A percentile compares a stretch with the other conserved stretches of the same genome.
These are phyloP conservation scores for Berkeleyomyces rouxiae DNA, from an alignment of 2,329 filamentous ascomycete species.

Conservation along the genomic window DNA sequence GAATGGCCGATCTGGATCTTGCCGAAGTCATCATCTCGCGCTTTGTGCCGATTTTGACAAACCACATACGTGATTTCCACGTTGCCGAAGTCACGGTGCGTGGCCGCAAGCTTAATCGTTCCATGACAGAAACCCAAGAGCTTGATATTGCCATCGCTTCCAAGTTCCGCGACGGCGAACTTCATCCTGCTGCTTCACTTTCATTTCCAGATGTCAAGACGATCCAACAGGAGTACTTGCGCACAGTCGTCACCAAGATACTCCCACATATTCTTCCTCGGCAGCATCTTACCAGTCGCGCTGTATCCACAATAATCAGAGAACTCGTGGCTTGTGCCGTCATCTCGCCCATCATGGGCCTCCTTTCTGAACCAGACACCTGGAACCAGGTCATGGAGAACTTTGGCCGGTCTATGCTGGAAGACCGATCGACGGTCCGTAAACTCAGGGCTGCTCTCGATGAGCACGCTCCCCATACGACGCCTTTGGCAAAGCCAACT, in stretches of 20 bases:
- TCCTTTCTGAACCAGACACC: slow-evolving; percentile 79
- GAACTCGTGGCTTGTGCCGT: slow-evolving; percentile 93
- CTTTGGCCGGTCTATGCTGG: slow-evolving; percentile 68
- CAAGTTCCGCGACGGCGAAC: slow-evolving; percentile 74
- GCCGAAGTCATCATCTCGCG: slow-evolving; percentile 69
- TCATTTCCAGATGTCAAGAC: slow-evolving; percentile 70
- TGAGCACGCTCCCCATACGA: slow-evolving; percentile 74
- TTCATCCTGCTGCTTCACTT: slow-evolving; percentile 74
- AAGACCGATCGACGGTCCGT: slow-evolving; percentile 87
- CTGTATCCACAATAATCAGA: slow-evolving; percentile 63
- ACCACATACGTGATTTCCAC: slow-evolving; percentile 79
- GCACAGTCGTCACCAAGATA: slow-evolving; percentile 54
- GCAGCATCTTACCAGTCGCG: slow-evolving; percentile 58
- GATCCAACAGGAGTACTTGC: slow-evolving; percentile 76
- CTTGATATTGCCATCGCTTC: slow-evolving; percentile 88
- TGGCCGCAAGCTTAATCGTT: slow-evolving; percentile 73
- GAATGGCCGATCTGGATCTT: slow-evolving; percentile 59
- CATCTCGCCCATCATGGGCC: slow-evolving; percentile 60
- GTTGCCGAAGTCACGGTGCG: slow-evolving; percentile 76
- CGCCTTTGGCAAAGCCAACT: slow-evolving; percentile 44
- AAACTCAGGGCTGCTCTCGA: slow-evolving; percentile 84
- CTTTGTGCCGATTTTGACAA: slow-evolving; percentile 73
- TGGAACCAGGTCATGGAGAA: slow-evolving; percentile 97
- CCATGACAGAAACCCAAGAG: slow-evolving; percentile 91
- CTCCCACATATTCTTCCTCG: slow-evolving; percentile 60